Conservation (phyloP, 2,329 filamentous ascomycete genomes). For the Cladosporium sp. region DNA sequence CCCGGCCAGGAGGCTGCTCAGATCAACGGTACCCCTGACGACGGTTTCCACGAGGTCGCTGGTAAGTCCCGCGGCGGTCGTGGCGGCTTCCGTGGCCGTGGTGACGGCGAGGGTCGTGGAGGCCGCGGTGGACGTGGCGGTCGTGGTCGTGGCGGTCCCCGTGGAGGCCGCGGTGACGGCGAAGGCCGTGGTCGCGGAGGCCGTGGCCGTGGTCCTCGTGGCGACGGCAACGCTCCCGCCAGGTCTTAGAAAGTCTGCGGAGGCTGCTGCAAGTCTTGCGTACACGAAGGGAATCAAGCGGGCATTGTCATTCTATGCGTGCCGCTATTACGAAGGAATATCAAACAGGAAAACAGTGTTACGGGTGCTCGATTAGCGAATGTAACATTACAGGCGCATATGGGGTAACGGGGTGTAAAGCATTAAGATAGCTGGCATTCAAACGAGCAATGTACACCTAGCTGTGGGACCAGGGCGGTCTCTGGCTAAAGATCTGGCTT, state of each 20-base stretch:
- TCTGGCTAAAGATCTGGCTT: not conserved
- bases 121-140: constrained; percentile 37
- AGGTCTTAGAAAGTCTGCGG: constrained; percentile 7
- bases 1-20: constrained; percentile 42
- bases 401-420: constrained; percentile 10
- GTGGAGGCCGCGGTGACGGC: constrained; percentile 30
- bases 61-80: constrained; percentile 39
- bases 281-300: not conserved
- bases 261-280: not conserved
- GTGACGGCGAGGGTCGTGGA: constrained; percentile 33
- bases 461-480: constrained; percentile 2
- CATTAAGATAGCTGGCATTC: constrained; percentile 14
- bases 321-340: not conserved
- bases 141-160: constrained; percentile 46
- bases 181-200: constrained; percentile 26
- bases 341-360: not conserved
- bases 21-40: constrained; percentile 36
- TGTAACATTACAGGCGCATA: constrained; percentile 16
- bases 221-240: constrained; percentile 12
- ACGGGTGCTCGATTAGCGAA: constrained; percentile 11
- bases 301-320: not conserved
- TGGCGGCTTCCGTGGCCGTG: constrained; percentile 44
- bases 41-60: constrained; percentile 71
- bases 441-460: constrained; percentile 11
- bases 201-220: constrained; percentile 24